A percentile compares a stretch with the other conserved stretches of the same genome.
Conservation (phyloP, 192 early-diverging fungal genomes). For the Chytriomyces sp. region DNA sequence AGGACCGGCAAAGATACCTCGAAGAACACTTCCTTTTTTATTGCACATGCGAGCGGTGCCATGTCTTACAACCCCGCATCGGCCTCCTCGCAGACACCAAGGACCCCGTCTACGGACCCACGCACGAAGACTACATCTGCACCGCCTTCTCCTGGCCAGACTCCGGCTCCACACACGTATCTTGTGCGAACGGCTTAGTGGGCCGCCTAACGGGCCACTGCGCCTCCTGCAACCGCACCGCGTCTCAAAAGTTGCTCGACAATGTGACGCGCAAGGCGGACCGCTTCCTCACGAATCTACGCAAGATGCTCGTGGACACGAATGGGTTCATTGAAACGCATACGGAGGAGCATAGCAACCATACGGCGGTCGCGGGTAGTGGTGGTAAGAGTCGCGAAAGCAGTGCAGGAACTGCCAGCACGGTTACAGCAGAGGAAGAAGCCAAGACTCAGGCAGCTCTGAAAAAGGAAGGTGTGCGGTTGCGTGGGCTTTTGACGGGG, state of each 20-base stretch:
- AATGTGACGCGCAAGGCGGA: conserved; percentile 10
- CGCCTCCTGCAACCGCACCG: not conserved
- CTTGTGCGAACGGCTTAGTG: not conserved
- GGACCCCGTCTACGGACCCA: not conserved
- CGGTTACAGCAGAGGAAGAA: conserved; percentile 4
- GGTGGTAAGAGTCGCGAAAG: not conserved
- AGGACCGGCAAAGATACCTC: conserved; percentile 23
- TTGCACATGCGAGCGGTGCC: conserved; percentile 23
- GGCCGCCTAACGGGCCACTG: conserved; percentile 13
- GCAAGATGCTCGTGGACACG: conserved; percentile 5
- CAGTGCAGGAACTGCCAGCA: not conserved
- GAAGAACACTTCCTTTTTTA: conserved; percentile 31
- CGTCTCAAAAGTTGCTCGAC: conserved; percentile 8
- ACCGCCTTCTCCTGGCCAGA: conserved; percentile 1
- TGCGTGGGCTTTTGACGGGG: not conserved
- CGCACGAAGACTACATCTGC: conserved; percentile 12
- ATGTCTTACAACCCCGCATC: not conserved
- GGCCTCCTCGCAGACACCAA: not conserved
- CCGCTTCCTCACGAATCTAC: conserved; percentile 10
- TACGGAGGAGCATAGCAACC: no score
- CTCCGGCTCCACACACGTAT: not conserved
- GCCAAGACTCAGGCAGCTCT: not conserved
- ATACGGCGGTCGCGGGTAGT: no score
- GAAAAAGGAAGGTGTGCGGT: conserved; percentile 5
- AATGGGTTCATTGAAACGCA: conserved; percentile 10